Evolutionary conservation across 768 basidiomycete species (phyloP).

Genomic region (Gymnopilus dilepis): DNA sequence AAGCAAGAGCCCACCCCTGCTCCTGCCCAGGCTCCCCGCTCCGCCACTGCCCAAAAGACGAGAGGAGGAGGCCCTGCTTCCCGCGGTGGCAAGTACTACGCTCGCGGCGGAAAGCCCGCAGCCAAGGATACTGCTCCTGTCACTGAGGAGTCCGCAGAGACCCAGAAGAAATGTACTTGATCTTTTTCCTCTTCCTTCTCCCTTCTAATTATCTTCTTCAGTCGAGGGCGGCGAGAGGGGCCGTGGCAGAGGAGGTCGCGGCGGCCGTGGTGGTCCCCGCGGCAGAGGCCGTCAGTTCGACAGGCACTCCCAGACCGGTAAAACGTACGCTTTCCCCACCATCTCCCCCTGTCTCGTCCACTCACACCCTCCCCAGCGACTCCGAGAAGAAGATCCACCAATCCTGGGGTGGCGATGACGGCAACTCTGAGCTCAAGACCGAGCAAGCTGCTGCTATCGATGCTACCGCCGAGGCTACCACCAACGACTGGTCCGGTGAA

Average conservation of each 20-base stretch:
- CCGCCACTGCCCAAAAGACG: constrained; percentile 30
- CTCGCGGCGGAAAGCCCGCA: constrained; percentile 57
- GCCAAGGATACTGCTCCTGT: constrained; percentile 42
- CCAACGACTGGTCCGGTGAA: constrained; percentile 49
- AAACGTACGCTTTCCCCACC: constrained; percentile 54
- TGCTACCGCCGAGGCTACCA: constrained; percentile 58
- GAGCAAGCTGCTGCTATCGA: constrained; percentile 80
- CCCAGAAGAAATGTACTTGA: constrained; percentile 36
- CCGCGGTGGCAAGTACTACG: constrained; percentile 66
- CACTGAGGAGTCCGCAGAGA: constrained; percentile 35
- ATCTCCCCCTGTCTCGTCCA: constrained; percentile 1
- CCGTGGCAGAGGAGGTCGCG: constrained; percentile 51
- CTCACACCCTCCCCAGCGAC: constrained; percentile 58
- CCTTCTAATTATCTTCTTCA: constrained; percentile 29
- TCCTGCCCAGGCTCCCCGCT: constrained; percentile 60
- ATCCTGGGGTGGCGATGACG: constrained; percentile 95
- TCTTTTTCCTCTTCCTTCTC: constrained; percentile 14
- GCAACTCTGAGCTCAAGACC: constrained; percentile 77
- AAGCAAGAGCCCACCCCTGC: constrained; percentile 39
- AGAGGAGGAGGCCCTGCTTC: constrained; percentile 34
- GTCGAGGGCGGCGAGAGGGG: constrained; percentile 47
- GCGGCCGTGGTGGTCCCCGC: constrained; percentile 52
- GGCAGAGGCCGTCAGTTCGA: constrained; percentile 82
- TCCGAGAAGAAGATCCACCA: constrained; percentile 94
- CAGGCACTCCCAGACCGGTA: constrained; percentile 86